Evolutionary conservation across 768 basidiomycete species (phyloP).

Genomic region (Psilocybe cyanescens): DNA sequence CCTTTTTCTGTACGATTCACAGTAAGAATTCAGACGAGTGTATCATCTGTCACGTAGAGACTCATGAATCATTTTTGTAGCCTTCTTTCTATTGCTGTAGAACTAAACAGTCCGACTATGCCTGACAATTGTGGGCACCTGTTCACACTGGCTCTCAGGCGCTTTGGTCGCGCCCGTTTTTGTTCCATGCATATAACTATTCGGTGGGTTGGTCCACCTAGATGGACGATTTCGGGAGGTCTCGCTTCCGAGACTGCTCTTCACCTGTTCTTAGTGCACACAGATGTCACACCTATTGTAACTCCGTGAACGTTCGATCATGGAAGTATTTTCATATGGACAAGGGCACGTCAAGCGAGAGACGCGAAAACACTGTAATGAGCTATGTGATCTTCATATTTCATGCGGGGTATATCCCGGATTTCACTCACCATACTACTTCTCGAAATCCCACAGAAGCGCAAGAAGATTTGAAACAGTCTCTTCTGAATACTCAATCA

Average conservation of each 20-base stretch:
- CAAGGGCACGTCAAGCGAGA: neutral
- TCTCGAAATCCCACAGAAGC: constrained; percentile 17
- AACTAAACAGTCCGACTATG: constrained; percentile 1
- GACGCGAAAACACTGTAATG: neutral
- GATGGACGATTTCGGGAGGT: neutral
- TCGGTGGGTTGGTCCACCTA: neutral
- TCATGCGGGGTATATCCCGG: neutral
- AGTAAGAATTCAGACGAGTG: neutral
- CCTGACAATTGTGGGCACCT: constrained; percentile 8
- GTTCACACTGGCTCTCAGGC: constrained; percentile 4
- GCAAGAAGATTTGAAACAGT: constrained; percentile 4
- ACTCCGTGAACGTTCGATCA: neutral
- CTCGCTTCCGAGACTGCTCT: constrained; percentile 1
- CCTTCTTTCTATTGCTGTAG: constrained; percentile 1
- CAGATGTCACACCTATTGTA: neutral
- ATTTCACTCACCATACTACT: neutral
- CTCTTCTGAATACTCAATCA: constrained; percentile 4
- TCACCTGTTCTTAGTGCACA: neutral
- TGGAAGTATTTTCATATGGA: neutral
- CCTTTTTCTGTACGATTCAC: constrained; percentile 6
- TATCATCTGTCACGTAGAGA: constrained; percentile 12
- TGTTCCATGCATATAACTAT: neutral
- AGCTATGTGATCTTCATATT: neutral
- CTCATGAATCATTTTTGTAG: constrained; percentile 5
- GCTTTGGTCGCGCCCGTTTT: neutral